A percentile compares a stretch with the other conserved stretches of the same genome.
Evolutionary conservation across 257 asterid species (phyloP).

Genomic region (Knoxia roxburghii): DNA sequence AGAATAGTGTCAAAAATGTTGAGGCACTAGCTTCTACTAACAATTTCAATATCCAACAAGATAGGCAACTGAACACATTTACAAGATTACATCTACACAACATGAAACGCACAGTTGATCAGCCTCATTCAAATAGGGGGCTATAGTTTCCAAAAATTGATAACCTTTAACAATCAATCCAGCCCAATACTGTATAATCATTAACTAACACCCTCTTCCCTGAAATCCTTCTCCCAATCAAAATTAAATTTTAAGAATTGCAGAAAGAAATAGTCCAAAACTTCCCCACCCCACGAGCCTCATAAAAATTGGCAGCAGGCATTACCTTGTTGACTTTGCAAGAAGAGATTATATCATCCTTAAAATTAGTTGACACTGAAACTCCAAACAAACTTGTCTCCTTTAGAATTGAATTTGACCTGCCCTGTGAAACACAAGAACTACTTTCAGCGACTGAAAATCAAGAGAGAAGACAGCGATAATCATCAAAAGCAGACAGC

Average conservation of each 20-base stretch:
- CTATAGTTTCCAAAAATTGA: not conserved
- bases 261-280: not conserved
- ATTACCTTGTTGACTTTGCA: slow-evolving; percentile 38
- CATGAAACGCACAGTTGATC: not conserved
- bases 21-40: not conserved
- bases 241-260: not conserved
- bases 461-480: not conserved
- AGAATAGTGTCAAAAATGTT: not conserved
- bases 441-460: not conserved
- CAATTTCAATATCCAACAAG: not conserved
- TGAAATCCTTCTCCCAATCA: not conserved
- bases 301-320: not conserved
- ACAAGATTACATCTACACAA: too few relatives aligned
- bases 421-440: slow-evolving; percentile 33
- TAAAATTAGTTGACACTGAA: slow-evolving; percentile 34
- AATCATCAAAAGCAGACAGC: not conserved
- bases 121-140: not conserved
- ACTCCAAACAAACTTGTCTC: slow-evolving; percentile 61
- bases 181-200: not conserved
- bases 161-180: not conserved
- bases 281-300: too few relatives aligned
- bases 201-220: too few relatives aligned
- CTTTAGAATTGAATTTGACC: slow-evolving; percentile 32
- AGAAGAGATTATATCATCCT: slow-evolving; percentile 34
- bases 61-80: not conserved